These are phyloP conservation scores for Fusarium nelsonii DNA, from an alignment of 2,329 filamentous ascomycete genomes.

Conservation along the genomic window DNA sequence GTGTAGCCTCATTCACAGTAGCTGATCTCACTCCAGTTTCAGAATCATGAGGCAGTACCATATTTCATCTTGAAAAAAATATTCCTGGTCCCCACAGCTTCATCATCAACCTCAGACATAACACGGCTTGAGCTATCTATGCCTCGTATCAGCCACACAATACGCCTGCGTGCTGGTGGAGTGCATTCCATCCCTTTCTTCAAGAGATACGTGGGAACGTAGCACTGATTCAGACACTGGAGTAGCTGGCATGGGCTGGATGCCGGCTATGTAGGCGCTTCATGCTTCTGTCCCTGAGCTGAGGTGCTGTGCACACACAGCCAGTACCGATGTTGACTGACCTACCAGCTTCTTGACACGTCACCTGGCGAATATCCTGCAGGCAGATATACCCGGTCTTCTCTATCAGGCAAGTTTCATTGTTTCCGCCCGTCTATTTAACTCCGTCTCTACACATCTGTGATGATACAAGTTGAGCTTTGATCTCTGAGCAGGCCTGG, in stretches of 20 bases:
- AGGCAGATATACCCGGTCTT: constrained; percentile 5
- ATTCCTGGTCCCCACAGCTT: neutral
- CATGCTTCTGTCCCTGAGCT: constrained; percentile 15
- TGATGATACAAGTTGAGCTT: constrained; percentile 60
- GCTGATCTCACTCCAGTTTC: neutral
- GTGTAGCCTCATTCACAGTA: neutral
- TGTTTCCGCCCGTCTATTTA: neutral
- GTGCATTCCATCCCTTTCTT: constrained; percentile 31
- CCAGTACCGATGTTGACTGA: constrained; percentile 11
- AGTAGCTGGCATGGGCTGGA: constrained; percentile 29
- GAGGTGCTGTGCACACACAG: neutral
- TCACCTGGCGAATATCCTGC: neutral
- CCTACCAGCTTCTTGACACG: neutral
- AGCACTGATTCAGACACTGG: constrained; percentile 20
- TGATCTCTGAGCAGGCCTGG: constrained; percentile 51
- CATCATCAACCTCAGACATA: constrained; percentile 3
- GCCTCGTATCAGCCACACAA: constrained; percentile 32
- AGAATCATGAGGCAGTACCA: neutral
- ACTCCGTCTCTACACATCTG: constrained; percentile 10
- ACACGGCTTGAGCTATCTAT: constrained; percentile 12
- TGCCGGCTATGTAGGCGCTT: constrained; percentile 27
- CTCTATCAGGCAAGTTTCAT: constrained; percentile 23
- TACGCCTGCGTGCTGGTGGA: constrained; percentile 26
- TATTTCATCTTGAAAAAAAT: neutral
- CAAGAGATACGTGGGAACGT: constrained; percentile 20